Evolutionary conservation across 768 basidiomycete genomes (phyloP).

Genomic region (Gelatoporia subvermispora): DNA sequence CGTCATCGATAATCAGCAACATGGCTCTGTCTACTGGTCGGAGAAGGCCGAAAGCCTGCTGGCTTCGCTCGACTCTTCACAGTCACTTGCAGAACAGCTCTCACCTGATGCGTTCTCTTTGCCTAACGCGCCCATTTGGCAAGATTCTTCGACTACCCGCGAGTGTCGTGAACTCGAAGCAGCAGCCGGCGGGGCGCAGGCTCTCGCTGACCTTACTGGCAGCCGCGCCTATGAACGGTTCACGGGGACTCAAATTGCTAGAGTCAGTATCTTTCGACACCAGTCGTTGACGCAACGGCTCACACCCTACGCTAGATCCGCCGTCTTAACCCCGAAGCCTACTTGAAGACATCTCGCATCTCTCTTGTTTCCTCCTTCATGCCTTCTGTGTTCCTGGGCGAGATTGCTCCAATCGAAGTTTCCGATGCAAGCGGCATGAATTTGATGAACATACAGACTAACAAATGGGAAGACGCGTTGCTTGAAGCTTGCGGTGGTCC

Average conservation of each 20-base stretch:
- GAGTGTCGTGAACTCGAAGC: slow-evolving; percentile 71
- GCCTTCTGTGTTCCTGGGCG: slow-evolving; percentile 75
- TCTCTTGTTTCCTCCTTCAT: slow-evolving; percentile 82
- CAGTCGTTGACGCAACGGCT: slow-evolving; percentile 4
- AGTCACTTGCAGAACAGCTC: slow-evolving; percentile 55
- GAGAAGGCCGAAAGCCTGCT: slow-evolving; percentile 46
- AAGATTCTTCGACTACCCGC: slow-evolving; percentile 78
- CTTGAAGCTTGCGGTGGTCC: slow-evolving; percentile 66
- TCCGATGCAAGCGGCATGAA: slow-evolving; percentile 92
- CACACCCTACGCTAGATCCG: slow-evolving; percentile 42
- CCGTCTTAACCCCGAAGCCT: slow-evolving; percentile 45
- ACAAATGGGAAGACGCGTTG: slow-evolving; percentile 68
- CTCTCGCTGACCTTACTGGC: slow-evolving; percentile 70
- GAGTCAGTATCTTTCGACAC: slow-evolving; percentile 38
- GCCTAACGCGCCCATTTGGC: slow-evolving; percentile 78
- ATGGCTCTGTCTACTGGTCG: slow-evolving; percentile 85
- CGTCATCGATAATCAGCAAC: no score
- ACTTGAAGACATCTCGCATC: slow-evolving; percentile 59
- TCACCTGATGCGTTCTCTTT: slow-evolving; percentile 62
- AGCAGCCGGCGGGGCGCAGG: slow-evolving; percentile 64
- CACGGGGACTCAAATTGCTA: slow-evolving; percentile 80
- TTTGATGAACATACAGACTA: slow-evolving; percentile 69
- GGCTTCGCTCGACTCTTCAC: slow-evolving; percentile 44
- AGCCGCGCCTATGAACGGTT: slow-evolving; percentile 86
- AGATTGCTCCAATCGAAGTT: slow-evolving; percentile 77